Percentiles rank a stretch among this genome's conserved stretches.
Conservation (phyloP, 1,139 yeast genomes). For the Blastobotrys serpentis region DNA sequence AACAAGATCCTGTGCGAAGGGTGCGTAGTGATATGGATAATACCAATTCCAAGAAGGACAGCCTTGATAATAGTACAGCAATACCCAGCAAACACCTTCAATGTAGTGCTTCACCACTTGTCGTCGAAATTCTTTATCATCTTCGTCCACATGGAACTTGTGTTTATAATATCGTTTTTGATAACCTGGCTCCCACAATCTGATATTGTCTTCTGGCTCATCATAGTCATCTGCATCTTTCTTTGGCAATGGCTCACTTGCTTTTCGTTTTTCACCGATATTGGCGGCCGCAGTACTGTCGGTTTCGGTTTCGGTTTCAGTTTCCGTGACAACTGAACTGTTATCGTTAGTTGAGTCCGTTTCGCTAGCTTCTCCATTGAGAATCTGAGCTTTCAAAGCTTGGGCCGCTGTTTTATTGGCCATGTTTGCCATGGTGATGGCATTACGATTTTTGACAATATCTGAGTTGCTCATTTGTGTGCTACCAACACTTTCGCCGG, state of each 20-base stretch:
- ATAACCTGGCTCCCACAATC: slow-evolving; percentile 86
- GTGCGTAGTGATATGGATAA: slow-evolving; percentile 96
- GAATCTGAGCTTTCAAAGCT: slow-evolving; percentile 49
- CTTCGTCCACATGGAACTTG: slow-evolving; percentile 65
- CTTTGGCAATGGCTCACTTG: slow-evolving; percentile 12
- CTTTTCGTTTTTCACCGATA: slow-evolving; percentile 19
- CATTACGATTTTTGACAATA: slow-evolving; percentile 63
- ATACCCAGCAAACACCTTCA: slow-evolving; percentile 95
- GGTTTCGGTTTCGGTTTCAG: slow-evolving; percentile 12
- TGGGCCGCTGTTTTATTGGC: slow-evolving; percentile 74
- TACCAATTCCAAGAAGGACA: slow-evolving; percentile 99
- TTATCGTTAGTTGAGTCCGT: slow-evolving; percentile 34
- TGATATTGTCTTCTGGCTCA: slow-evolving; percentile 52
- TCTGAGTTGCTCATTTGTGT: slow-evolving; percentile 70
- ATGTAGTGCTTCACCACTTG: slow-evolving; percentile 72
- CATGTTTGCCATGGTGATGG: slow-evolving; percentile 71
- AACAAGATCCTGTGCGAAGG: slow-evolving; percentile 86
- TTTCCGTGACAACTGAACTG: slow-evolving; percentile 18
- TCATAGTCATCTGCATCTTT: slow-evolving; percentile 32
- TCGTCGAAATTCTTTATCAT: slow-evolving; percentile 58
- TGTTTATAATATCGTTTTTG: slow-evolving; percentile 73
- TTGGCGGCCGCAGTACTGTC: slow-evolving; percentile 21
- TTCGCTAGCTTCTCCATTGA: slow-evolving; percentile 25
- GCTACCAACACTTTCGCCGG: slow-evolving; percentile 67
- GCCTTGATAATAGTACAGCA: slow-evolving; percentile 91